phyloP scores from a whole-genome alignment of 805 yeast genomes.

The Candida coquimbonensis region DNA sequence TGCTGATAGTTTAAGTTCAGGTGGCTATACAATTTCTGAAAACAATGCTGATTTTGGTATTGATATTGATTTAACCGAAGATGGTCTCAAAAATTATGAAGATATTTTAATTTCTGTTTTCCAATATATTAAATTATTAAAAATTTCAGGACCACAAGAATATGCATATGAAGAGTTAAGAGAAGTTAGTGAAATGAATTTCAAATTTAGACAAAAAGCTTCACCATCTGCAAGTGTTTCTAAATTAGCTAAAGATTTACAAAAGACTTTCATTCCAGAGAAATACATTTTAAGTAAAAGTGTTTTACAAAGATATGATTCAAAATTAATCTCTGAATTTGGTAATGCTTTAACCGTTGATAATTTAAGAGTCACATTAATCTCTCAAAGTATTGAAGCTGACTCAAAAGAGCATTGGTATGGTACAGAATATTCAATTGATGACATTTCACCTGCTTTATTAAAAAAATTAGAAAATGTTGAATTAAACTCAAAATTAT shows the following conservation, averaged over 20 bases:
- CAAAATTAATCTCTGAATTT: slow-evolving; percentile 43
- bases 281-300: slow-evolving; percentile 51
- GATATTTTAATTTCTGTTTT: slow-evolving; percentile 54
- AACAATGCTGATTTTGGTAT: slow-evolving; percentile 65
- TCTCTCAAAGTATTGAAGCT: slow-evolving; percentile 45
- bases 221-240: slow-evolving; percentile 72
- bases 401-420: slow-evolving; percentile 74
- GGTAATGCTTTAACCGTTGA: slow-evolving; percentile 43
- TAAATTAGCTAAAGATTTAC: slow-evolving; percentile 52
- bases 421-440: slow-evolving; percentile 69
- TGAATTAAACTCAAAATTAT: slow-evolving; percentile 31
- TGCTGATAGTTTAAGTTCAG: slow-evolving; percentile 76
- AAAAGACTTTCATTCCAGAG: slow-evolving; percentile 54
- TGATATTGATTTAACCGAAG: slow-evolving; percentile 67
- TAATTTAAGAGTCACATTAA: slow-evolving; percentile 54
- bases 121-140: slow-evolving; percentile 64
- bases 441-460: slow-evolving; percentile 36
- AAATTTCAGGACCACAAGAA: slow-evolving; percentile 52
- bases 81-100: slow-evolving; percentile 60
- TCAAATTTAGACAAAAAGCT: slow-evolving; percentile 74
- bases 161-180: slow-evolving; percentile 78
- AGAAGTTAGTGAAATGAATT: slow-evolving; percentile 59
- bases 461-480: slow-evolving; percentile 26
- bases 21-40: slow-evolving; percentile 56
- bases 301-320: slow-evolving; percentile 53